Base-by-base conservation (phyloP, 768 basidiomycete genomes). In the Macrolepiota fuliginosa region DNA sequence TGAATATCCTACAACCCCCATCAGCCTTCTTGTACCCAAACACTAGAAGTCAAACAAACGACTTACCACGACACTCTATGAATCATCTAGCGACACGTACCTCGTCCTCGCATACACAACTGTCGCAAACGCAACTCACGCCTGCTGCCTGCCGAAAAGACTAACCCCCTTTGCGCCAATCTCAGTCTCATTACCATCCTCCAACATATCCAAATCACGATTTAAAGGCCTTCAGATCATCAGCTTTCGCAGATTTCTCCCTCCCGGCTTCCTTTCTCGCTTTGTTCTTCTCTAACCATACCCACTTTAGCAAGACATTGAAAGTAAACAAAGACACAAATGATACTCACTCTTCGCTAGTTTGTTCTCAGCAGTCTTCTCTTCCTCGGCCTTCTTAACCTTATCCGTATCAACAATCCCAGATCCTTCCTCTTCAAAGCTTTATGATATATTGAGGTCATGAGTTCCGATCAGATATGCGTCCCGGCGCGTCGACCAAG, bases 391-490 rank as follows among this genome's bases (percentile, higher is more conserved):
- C 27, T 72, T 72, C 64, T 70, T 71, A 13, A 71, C 71, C 65
- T 76, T 74, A 17, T 77, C 76, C 63, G 82, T 82, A 55, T 84
- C 79, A 11, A 91, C 78, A 45, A 92, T 77, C 1, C 93, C 94
- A 0, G 91, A 70, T 96, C 94, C 68, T 85, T 89, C 36, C 94
- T 77, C 71, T 89, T 90, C 36, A 96, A 74, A 0, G 93, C 84
- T 71, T 97, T 97, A 71, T 94, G 90, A 68, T 95, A 96, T 56
- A 96, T 91, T 1, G 87, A 75, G 0, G 91, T 87, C 87, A 93
- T 94, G 15, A 96, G 81, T 73, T 91, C 90, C 12, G 83, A 81
- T 7, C 91, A 86, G 3, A 92, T 84, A 24, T 90, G 81, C 1
- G 88, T 88, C 0, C 79, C 70, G 0, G 86, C 91, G 19, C 92